Conservation (phyloP, 2,329 filamentous ascomycete genomes). For the Raffaelea arxii region DNA sequence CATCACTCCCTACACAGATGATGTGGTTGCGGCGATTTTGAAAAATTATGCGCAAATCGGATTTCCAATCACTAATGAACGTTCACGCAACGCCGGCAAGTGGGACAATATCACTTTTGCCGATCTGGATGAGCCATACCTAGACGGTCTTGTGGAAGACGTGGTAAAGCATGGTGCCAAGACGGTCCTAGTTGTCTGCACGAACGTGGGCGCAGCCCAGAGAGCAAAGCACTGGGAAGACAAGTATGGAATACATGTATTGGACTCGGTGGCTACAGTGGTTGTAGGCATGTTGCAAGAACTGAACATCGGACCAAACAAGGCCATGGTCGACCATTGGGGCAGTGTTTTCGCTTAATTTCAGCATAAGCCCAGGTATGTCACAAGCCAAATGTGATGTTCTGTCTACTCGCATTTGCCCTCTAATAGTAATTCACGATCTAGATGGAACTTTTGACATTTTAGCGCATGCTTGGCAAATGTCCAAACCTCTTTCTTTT, state of each 20-base stretch:
- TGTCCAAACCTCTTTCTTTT: no score
- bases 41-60: conserved; percentile 23
- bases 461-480: no score
- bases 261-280: conserved; percentile 32
- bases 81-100: neutral
- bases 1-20: conserved; percentile 31
- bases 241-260: conserved; percentile 22
- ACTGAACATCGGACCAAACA: no score
- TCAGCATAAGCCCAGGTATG: no score
- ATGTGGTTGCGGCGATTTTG: conserved; percentile 27
- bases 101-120: conserved; percentile 29
- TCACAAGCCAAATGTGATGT: no score
- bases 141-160: conserved; percentile 15
- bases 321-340: no score
- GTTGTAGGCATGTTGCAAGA: conserved; percentile 28
- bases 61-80: conserved; percentile 21
- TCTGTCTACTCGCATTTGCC: no score
- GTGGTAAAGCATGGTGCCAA: conserved; percentile 18
- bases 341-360: no score
- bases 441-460: no score
- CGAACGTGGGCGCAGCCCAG: conserved; percentile 30
- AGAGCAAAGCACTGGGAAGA: conserved; percentile 27
- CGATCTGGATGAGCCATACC: conserved; percentile 17
- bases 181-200: conserved; percentile 31
- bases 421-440: no score